A percentile compares a stretch with the other conserved stretches of the same genome.
Evolutionary conservation across 1,284 basidiomycete genomes (phyloP).

Genomic region (Peniophora sp.): DNA sequence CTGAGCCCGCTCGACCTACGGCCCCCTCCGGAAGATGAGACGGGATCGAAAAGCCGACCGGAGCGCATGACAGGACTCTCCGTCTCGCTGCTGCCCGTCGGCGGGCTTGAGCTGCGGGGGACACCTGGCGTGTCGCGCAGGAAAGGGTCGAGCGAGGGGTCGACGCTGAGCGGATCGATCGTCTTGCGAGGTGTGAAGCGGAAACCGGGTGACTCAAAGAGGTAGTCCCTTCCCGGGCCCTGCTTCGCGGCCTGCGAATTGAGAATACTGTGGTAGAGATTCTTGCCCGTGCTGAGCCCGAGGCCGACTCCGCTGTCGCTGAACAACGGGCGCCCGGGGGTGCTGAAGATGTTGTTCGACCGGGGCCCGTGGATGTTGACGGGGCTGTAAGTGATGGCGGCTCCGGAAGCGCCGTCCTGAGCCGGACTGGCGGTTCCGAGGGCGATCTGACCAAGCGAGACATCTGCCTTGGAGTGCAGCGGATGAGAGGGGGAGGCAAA

Average conservation of each 20-base stretch:
- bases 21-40: conserved; percentile 31
- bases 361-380: conserved; percentile 14
- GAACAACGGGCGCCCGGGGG: conserved; percentile 10
- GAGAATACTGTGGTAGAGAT: conserved; percentile 4
- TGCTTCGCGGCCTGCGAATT: conserved; percentile 9
- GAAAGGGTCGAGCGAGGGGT: not conserved
- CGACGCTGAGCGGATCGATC: conserved; percentile 7
- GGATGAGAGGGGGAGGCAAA: conserved; percentile 68
- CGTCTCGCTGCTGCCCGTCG: conserved; percentile 30
- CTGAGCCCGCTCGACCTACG: conserved; percentile 5
- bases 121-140: conserved; percentile 2
- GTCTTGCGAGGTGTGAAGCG: conserved; percentile 11
- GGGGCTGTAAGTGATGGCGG: conserved; percentile 23
- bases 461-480: conserved; percentile 50
- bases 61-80: conserved; percentile 58
- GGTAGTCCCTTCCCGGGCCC: conserved; percentile 2
- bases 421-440: conserved; percentile 32
- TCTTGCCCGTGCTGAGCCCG: conserved; percentile 4
- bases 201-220: conserved; percentile 1
- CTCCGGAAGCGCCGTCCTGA: conserved; percentile 11
- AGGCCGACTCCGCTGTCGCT: conserved; percentile 1
- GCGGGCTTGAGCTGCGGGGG: conserved; percentile 18
- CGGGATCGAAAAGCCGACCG: conserved; percentile 25
- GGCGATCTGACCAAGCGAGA: conserved; percentile 56
- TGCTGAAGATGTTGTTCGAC: conserved; percentile 23